These are phyloP conservation scores for Pyricularia pennisetigena DNA, from an alignment of 2,329 filamentous ascomycete species.

Conservation along the genomic window DNA sequence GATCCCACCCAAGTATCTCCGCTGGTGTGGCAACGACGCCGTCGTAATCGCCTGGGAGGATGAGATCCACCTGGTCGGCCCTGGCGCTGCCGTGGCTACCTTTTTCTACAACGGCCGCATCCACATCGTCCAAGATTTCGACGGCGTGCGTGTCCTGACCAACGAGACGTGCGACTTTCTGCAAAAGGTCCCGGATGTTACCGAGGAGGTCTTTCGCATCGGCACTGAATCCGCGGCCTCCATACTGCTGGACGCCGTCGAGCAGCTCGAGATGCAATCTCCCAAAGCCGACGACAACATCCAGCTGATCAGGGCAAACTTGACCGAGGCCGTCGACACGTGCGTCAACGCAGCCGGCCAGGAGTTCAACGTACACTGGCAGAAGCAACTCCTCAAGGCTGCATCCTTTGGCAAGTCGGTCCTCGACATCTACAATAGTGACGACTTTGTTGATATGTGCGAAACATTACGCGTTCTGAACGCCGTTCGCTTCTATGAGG, in stretches of 20 bases:
- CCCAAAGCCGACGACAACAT: slow-evolving; percentile 98
- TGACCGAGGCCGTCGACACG: slow-evolving; percentile 87
- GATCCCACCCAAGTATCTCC: slow-evolving; percentile 75
- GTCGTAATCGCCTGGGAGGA: slow-evolving; percentile 95
- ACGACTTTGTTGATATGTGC: slow-evolving; percentile 98
- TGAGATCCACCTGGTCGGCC: slow-evolving; percentile 88
- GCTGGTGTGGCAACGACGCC: slow-evolving; percentile 95
- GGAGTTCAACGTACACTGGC: slow-evolving; percentile 84
- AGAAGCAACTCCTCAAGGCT: slow-evolving; percentile 91
- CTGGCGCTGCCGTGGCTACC: slow-evolving; percentile 62
- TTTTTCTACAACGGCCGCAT: slow-evolving; percentile 90
- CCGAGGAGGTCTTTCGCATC: slow-evolving; percentile 80
- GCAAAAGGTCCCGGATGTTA: slow-evolving; percentile 83
- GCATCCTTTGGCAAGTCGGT: slow-evolving; percentile 98
- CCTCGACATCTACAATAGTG: slow-evolving; percentile 92
- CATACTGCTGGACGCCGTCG: slow-evolving; percentile 86
- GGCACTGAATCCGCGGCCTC: slow-evolving; percentile 84
- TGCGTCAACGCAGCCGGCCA: slow-evolving; percentile 91
- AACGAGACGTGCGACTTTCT: slow-evolving; percentile 95
- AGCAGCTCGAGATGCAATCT: slow-evolving; percentile 84
- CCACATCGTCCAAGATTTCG: slow-evolving; percentile 71
- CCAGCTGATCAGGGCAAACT: slow-evolving; percentile 76
- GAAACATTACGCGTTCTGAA: slow-evolving; percentile 89
- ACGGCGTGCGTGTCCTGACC: slow-evolving; percentile 83
- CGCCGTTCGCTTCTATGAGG: slow-evolving; percentile 81